phyloP scores from a whole-genome alignment of 163 green algal species.

The Dunaliella salina region DNA sequence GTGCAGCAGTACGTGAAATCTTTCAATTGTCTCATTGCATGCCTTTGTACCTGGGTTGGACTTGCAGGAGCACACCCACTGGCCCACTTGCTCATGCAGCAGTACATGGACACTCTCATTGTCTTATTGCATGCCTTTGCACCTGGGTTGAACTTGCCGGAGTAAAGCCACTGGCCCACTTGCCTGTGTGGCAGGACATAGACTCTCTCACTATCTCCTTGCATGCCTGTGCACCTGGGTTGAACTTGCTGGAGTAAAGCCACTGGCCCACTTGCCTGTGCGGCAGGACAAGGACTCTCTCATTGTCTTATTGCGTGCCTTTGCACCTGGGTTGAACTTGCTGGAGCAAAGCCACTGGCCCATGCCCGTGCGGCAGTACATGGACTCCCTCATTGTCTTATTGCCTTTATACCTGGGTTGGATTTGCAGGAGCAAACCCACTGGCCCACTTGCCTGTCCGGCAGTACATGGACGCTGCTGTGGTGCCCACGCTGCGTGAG shows the following conservation, averaged over 20 bases:
- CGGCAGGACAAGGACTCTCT: conserved; percentile 58
- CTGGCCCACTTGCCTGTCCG: conserved; percentile 34
- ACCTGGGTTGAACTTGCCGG: background rate
- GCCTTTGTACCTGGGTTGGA: no score
- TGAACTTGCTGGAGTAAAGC: conserved; percentile 18
- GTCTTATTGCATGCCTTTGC: no score
- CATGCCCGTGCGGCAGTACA: background rate
- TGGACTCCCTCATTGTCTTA: no score
- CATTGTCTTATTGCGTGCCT: no score
- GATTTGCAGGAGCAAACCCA: conserved; percentile 18
- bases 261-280: conserved; percentile 28
- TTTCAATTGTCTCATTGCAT: no score
- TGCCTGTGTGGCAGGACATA: background rate
- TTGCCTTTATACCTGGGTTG: no score
- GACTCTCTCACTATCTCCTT: no score
- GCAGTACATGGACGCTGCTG: conserved; percentile 62
- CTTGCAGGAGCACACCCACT: conserved; percentile 26
- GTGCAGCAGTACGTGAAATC: no score
- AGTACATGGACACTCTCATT: conserved; percentile 63
- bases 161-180: background rate
- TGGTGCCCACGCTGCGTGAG: conserved; percentile 55
- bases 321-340: background rate
- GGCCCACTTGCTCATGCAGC: conserved; percentile 27
- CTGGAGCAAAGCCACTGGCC: background rate
- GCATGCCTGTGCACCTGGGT: no score